A percentile compares a stretch with the other conserved stretches of the same genome.
phyloP scores from a whole-genome alignment of 2,329 filamentous ascomycete genomes.

The Trichocomaceae sp. region DNA sequence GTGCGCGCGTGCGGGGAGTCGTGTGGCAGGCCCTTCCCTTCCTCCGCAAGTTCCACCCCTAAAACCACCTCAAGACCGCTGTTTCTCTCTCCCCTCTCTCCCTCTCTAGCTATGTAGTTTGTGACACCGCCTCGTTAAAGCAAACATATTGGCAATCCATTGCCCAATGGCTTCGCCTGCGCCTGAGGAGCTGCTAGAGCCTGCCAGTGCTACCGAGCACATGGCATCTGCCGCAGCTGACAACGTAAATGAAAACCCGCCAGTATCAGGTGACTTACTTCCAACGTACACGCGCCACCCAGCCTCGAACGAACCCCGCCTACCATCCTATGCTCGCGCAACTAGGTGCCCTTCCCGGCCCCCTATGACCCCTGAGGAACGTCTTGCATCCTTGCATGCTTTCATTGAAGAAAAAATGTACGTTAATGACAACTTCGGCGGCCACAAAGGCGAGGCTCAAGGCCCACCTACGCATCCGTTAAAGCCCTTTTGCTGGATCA shows the following conservation, averaged over 20 bases:
- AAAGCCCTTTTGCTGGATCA: conserved; percentile 7
- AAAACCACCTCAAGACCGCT: no score
- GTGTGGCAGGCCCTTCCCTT: not conserved
- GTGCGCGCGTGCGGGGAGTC: not conserved
- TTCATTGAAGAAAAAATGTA: conserved; percentile 4
- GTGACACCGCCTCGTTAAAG: not conserved
- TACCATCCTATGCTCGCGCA: conserved; percentile 4
- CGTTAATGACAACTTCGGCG: not conserved
- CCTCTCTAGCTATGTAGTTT: not conserved
- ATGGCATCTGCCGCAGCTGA: not conserved
- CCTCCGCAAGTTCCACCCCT: no score
- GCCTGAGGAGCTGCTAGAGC: not conserved
- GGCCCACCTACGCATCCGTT: conserved; percentile 1
- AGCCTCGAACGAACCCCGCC: not conserved
- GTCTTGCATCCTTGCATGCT: not conserved
- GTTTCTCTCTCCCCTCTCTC: no score
- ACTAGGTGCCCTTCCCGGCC: not conserved
- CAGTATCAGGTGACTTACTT: not conserved
- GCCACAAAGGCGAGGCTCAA: not conserved
- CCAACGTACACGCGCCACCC: not conserved
- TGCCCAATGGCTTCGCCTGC: not conserved
- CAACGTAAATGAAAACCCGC: not conserved
- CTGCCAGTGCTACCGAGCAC: no score
- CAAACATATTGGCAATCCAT: not conserved
- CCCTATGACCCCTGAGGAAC: not conserved